Evolutionary conservation across 1,284 basidiomycete genomes (phyloP), one percentile per base, ranked within the genome.

Genomic region (Pseudozyma hubeiensis): DNA sequence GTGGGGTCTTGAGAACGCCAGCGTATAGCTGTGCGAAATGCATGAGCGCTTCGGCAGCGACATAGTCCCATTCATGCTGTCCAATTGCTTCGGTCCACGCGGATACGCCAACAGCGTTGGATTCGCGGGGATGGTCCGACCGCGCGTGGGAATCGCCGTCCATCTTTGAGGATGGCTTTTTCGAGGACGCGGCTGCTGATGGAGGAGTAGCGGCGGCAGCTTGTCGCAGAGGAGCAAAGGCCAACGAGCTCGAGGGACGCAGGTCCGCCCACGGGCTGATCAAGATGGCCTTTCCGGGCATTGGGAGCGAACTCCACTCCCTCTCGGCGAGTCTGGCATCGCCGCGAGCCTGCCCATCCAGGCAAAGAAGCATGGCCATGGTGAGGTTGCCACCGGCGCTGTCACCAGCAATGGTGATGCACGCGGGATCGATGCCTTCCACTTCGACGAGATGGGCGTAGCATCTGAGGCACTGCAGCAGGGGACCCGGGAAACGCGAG

Each of bases 21-120:
- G 81, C 64, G 41, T 84, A 84, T 30, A 83, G 70, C 64, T 84
- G 81, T 35, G 82, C 81, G 48, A 82, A 84, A 48, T 84, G 82
- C 55, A 80, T 68, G 7, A 84, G 73, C 31, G 79, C 68, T 48
- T 82, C 81, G 5, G 79, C 67, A 11, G 81, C 68, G 17, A 84
- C 77, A 47, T 81, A 83, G 46, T 84, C 82, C 78, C 78, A 80
- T 31, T 80, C 76, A 54, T 76, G 77, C 39, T 71, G 64, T 3
- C 69, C 65, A 19, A 78, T 65, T 1, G 73, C 76, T 40, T 78
- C 73, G 6, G 76, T 75, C 76, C 76, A 78, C 5, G 57, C 65
- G 7, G 74, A 73, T 3, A 64, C 60, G 19, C 51, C 50, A 24
- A 31, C 44, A 16, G 44, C n/a, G 2, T 34, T 17, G 3, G 24